phyloP scores from a whole-genome alignment of 768 basidiomycete species.

The Russula sp. region DNA sequence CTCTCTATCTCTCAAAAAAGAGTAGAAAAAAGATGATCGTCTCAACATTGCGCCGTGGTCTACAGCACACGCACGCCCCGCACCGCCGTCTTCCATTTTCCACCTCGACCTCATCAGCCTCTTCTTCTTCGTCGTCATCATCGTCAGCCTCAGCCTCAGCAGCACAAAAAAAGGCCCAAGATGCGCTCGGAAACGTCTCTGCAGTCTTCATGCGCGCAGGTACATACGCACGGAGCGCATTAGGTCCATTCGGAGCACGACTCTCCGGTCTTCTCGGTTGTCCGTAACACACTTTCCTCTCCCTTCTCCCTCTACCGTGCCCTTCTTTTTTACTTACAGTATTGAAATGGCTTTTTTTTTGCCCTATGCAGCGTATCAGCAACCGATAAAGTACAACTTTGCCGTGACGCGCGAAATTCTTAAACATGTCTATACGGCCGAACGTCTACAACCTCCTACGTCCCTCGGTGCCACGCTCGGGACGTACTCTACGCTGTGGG shows the following conservation, averaged over 20 bases:
- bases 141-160: constrained; percentile 36
- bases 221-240: constrained; percentile 47
- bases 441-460: constrained; percentile 63
- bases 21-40: constrained; percentile 8
- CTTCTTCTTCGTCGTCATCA: not conserved
- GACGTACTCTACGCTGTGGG: constrained; percentile 65
- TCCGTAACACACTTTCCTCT: constrained; percentile 35
- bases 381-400: constrained; percentile 77
- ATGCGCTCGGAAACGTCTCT: constrained; percentile 57
- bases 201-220: constrained; percentile 54
- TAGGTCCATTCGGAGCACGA: constrained; percentile 52
- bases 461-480: constrained; percentile 50
- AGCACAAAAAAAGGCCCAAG: constrained; percentile 69
- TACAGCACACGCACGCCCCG: constrained; percentile 13
- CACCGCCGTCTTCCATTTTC: constrained; percentile 14
- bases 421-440: constrained; percentile 53
- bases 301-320: not conserved
- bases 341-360: too few relatives aligned
- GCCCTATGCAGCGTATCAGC: constrained; percentile 68
- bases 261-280: constrained; percentile 57
- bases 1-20: not conserved
- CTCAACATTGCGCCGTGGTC: not conserved
- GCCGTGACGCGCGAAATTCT: constrained; percentile 69
- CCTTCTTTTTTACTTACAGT: not conserved
- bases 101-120: not conserved